phyloP scores from a whole-genome alignment of 1,139 yeast species.

The Yamadazyma buinensis region DNA sequence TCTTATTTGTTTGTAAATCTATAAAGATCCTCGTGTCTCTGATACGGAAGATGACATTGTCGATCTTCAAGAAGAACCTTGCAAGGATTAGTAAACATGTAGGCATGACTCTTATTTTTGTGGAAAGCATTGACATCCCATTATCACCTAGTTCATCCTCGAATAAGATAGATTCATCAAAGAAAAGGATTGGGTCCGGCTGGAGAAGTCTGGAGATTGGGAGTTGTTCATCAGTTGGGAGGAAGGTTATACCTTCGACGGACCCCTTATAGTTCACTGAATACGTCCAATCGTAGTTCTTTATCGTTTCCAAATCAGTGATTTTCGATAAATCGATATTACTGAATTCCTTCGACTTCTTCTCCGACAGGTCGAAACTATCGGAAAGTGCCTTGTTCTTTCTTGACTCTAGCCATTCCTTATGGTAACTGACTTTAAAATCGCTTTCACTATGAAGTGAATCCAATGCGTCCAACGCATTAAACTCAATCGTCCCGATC shows the following conservation, averaged over 20 bases:
- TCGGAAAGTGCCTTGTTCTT: constrained; percentile 25
- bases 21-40: constrained; percentile 81
- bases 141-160: constrained; percentile 97
- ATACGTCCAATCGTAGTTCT: constrained; percentile 97
- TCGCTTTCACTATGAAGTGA: constrained; percentile 45
- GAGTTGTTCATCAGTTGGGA: constrained; percentile 30
- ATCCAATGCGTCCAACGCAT: constrained; percentile 77
- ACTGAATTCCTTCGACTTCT: constrained; percentile 23
- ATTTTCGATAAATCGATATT: constrained; percentile 36
- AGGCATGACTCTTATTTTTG: constrained; percentile 88
- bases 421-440: constrained; percentile 75
- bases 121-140: constrained; percentile 76
- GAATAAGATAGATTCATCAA: constrained; percentile 80
- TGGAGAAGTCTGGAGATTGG: constrained; percentile 68
- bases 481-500: constrained; percentile 52
- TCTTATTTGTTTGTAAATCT: constrained; percentile 63
- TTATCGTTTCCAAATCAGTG: constrained; percentile 39
- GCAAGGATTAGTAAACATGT: constrained; percentile 68
- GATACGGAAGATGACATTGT: constrained; percentile 78
- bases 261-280: constrained; percentile 77
- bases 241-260: constrained; percentile 18
- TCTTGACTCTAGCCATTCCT: constrained; percentile 78
- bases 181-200: constrained; percentile 85
- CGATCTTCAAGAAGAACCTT: constrained; percentile 83
- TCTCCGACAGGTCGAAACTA: constrained; percentile 22